These are phyloP conservation scores for Metschnikowia borealis DNA, from an alignment of 805 yeast genomes.

Conservation along the genomic window DNA sequence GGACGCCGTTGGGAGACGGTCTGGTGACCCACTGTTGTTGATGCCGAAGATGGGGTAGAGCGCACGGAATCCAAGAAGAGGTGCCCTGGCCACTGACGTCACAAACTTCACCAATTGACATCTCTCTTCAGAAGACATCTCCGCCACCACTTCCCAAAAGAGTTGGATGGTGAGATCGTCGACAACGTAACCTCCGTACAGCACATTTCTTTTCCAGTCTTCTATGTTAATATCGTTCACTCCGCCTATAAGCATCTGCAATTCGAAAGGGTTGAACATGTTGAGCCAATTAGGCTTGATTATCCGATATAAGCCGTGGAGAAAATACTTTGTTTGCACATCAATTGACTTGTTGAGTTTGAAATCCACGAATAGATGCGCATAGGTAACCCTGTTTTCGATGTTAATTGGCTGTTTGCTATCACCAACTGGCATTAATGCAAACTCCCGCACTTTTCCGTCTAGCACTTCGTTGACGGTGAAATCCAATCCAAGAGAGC, in stretches of 20 bases:
- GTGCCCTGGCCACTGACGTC: constrained; percentile 89
- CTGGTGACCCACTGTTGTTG: constrained; percentile 53
- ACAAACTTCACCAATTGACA: constrained; percentile 76
- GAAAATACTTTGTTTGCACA: constrained; percentile 57
- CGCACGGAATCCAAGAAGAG: constrained; percentile 73
- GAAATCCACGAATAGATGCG: constrained; percentile 73
- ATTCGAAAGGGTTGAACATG: constrained; percentile 79
- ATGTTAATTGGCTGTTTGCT: constrained; percentile 50
- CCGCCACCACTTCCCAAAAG: constrained; percentile 75
- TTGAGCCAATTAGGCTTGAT: constrained; percentile 73
- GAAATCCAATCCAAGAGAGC: constrained; percentile 60
- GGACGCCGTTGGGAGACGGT: constrained; percentile 83
- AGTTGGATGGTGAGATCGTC: constrained; percentile 55
- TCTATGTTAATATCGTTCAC: constrained; percentile 66
- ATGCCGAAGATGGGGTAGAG: constrained; percentile 75
- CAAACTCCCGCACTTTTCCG: constrained; percentile 40
- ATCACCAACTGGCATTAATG: constrained; percentile 59
- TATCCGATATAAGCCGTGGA: constrained; percentile 66
- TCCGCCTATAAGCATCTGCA: constrained; percentile 72
- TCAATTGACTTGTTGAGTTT: constrained; percentile 62
- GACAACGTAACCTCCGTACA: constrained; percentile 49
- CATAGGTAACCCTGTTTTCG: constrained; percentile 64
- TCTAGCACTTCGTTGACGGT: constrained; percentile 51
- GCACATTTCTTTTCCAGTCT: constrained; percentile 63
- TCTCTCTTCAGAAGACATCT: constrained; percentile 60